Conservation (phyloP, 2,329 filamentous ascomycete genomes). For the Spiromastix sp. region DNA sequence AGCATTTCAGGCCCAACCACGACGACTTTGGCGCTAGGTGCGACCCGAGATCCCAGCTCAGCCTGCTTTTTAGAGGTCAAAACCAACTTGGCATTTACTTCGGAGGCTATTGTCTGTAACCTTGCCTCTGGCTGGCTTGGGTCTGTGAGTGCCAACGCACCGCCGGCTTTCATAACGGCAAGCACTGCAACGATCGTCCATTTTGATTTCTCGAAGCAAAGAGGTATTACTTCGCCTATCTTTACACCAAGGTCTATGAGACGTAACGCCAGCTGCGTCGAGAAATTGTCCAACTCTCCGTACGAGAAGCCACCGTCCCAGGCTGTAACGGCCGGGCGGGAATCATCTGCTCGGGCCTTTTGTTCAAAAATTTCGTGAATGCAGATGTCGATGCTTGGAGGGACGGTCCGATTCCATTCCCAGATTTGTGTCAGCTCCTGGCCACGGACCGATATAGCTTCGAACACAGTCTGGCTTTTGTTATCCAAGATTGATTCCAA, state of each 20-base stretch:
- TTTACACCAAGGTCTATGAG: constrained; percentile 22
- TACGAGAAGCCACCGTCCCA: constrained; percentile 23
- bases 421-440: constrained; percentile 15
- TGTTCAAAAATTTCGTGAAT: constrained; percentile 12
- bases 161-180: constrained; percentile 21
- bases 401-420: constrained; percentile 15
- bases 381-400: constrained; percentile 11
- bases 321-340: constrained; percentile 14
- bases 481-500: constrained; percentile 7
- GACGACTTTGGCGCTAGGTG: constrained; percentile 5
- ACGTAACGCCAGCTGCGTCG: constrained; percentile 18
- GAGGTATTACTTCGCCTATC: constrained; percentile 15
- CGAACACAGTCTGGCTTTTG: constrained; percentile 6
- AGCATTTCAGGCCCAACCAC: constrained; percentile 5
- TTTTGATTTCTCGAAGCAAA: constrained; percentile 23
- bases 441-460: constrained; percentile 5
- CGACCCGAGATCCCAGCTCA: constrained; percentile 6
- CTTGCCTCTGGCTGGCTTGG: constrained; percentile 21
- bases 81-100: constrained; percentile 10
- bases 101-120: constrained; percentile 18
- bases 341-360: constrained; percentile 6
- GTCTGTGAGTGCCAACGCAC: constrained; percentile 20
- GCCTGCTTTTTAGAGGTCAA: constrained; percentile 11
- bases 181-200: constrained; percentile 21
- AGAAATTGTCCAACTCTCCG: constrained; percentile 21